Percentiles rank a stretch among this genome's conserved stretches.
These are phyloP conservation scores for Yamadazyma kanchanaburiensis DNA, from an alignment of 1,139 yeast genomes.

Conservation along the genomic window DNA sequence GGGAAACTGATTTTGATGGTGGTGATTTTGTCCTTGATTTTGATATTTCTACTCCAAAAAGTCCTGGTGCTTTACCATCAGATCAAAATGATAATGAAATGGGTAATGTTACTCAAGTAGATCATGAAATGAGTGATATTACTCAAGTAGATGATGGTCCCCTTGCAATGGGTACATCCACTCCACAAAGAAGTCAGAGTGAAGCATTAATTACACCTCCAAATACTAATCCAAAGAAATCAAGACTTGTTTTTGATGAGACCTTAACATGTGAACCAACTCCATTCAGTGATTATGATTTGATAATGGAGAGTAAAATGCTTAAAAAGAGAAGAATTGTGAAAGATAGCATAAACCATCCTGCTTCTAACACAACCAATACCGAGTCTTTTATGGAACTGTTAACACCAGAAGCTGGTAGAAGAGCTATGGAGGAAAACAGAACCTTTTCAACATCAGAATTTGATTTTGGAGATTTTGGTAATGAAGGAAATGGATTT, in stretches of 20 bases:
- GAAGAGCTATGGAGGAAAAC: slow-evolving; percentile 7
- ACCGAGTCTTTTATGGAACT: slow-evolving; percentile 2
- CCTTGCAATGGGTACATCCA: too few relatives aligned
- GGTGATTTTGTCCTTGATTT: slow-evolving; percentile 3
- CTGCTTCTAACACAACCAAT: too few relatives aligned
- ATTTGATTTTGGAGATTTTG: slow-evolving; percentile 1
- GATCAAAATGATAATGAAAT: too few relatives aligned
- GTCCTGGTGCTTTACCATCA: not conserved
- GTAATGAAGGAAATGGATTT: slow-evolving; percentile 9
- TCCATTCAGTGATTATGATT: not conserved
- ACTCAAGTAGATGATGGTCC: too few relatives aligned
- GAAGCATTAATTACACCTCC: too few relatives aligned
- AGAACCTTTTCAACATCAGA: not conserved
- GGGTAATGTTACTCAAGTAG: too few relatives aligned
- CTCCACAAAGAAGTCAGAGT: too few relatives aligned
- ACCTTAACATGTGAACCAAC: too few relatives aligned
- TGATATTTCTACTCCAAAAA: not conserved
- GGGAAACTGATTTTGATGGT: slow-evolving; percentile 2
- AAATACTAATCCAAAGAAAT: not conserved
- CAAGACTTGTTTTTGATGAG: not conserved
- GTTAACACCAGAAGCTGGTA: slow-evolving; percentile 14
- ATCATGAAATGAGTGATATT: too few relatives aligned
- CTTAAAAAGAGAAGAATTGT: not conserved
- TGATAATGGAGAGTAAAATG: not conserved
- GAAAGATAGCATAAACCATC: too few relatives aligned